A percentile compares a stretch with the other conserved stretches of the same genome.
These are phyloP conservation scores for Erodium maritimum DNA, from an alignment of 345 rosid species.

Conservation along the genomic window DNA sequence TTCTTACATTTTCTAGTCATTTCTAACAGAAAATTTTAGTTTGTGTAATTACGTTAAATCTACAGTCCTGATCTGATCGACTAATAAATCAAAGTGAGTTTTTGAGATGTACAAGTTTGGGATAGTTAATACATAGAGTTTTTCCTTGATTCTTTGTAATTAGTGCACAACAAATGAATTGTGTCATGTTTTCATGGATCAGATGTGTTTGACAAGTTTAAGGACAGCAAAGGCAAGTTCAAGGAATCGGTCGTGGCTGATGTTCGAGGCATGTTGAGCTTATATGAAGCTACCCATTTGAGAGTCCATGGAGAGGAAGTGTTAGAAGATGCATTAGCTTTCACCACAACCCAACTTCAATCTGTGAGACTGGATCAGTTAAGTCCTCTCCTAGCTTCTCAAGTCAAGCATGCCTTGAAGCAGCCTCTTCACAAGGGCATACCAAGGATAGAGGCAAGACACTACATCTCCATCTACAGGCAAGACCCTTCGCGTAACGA, in stretches of 20 bases:
- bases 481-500: neutral
- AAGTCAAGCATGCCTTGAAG: conserved; percentile 9
- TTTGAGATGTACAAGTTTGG: too few species aligned
- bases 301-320: conserved; percentile 11
- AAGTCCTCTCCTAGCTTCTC: neutral
- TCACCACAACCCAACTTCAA: conserved; percentile 8
- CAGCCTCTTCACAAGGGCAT: conserved; percentile 12
- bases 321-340: conserved; percentile 13
- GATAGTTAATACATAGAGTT: too few species aligned
- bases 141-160: too few species aligned
- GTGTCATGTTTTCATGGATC: neutral
- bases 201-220: conserved; percentile 17
- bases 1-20: too few species aligned
- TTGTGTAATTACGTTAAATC: too few species aligned
- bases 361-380: neutral
- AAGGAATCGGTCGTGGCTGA: conserved; percentile 5
- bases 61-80: too few species aligned
- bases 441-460: conserved; percentile 7
- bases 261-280: conserved; percentile 13
- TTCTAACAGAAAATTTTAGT: too few species aligned
- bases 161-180: too few species aligned
- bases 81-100: too few species aligned
- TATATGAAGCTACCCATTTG: conserved; percentile 20
- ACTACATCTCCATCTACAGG: neutral
- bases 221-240: conserved; percentile 15